Conservation (phyloP, 2,329 filamentous ascomycete genomes). For the Neoascochyta sp. region DNA sequence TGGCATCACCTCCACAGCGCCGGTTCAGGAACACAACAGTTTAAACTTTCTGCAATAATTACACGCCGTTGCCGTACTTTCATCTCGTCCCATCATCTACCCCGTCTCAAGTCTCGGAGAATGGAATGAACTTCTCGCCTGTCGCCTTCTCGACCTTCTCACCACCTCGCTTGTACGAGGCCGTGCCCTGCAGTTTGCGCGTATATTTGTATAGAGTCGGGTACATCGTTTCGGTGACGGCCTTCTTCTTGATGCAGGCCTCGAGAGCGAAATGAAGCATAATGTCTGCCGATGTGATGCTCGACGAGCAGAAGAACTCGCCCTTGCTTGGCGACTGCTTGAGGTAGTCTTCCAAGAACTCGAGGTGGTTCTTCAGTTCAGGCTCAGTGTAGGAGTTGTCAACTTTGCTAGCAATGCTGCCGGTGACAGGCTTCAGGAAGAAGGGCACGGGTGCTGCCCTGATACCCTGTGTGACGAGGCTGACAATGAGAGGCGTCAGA, state of each 20-base stretch:
- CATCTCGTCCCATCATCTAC: too few relatives aligned
- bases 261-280: constrained; percentile 52
- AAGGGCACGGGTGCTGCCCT: constrained; percentile 58
- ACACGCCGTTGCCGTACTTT: too few relatives aligned
- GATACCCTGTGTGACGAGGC: constrained; percentile 57
- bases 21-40: too few relatives aligned
- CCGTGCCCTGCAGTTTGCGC: constrained; percentile 43
- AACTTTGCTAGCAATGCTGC: constrained; percentile 51
- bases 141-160: constrained; percentile 48
- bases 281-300: constrained; percentile 52
- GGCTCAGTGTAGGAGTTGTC: constrained; percentile 45
- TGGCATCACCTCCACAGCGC: too few relatives aligned
- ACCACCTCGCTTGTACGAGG: constrained; percentile 48
- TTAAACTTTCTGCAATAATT: too few relatives aligned
- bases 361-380: constrained; percentile 48
- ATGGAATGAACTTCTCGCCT: constrained; percentile 35
- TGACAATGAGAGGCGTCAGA: constrained; percentile 66
- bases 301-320: constrained; percentile 49
- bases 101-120: constrained; percentile 30
- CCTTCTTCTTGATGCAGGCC: constrained; percentile 37
- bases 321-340: constrained; percentile 46
- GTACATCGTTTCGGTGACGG: constrained; percentile 43
- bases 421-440: constrained; percentile 64
- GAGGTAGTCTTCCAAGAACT: constrained; percentile 51
- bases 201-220: constrained; percentile 48